Evolutionary conservation across 2,329 filamentous ascomycete genomes (phyloP).

Genomic region (Exophiala viscosa): DNA sequence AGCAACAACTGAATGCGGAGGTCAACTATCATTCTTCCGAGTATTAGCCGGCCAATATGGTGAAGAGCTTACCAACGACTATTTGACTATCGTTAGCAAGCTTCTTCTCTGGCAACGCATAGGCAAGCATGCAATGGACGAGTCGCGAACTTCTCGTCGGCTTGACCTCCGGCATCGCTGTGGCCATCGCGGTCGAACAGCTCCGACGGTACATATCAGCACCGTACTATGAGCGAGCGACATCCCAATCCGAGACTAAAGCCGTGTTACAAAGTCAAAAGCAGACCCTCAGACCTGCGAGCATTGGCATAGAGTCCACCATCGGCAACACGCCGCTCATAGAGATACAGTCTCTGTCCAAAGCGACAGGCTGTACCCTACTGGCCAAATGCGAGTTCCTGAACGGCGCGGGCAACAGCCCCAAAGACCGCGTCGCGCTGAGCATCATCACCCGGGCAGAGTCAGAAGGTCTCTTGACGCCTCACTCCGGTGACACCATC

Average conservation of each 20-base stretch:
- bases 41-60: too few relatives aligned
- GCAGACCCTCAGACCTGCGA: constrained; percentile 4
- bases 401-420: constrained; percentile 88
- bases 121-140: constrained; percentile 16
- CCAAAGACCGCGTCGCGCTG: constrained; percentile 91
- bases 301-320: constrained; percentile 72
- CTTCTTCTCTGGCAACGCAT: background rate
- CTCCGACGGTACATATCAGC: constrained; percentile 8
- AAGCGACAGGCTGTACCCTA: constrained; percentile 82
- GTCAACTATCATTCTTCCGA: too few relatives aligned
- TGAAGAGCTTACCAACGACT: too few relatives aligned
- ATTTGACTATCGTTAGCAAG: too few relatives aligned
- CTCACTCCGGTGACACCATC: constrained; percentile 83
- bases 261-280: background rate
- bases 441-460: constrained; percentile 85
- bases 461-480: constrained; percentile 67
- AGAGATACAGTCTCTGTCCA: constrained; percentile 77
- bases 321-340: constrained; percentile 93
- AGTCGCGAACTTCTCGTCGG: constrained; percentile 43
- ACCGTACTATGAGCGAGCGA: background rate
- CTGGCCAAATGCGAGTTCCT: constrained; percentile 94
- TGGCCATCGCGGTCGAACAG: constrained; percentile 16
- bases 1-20: too few relatives aligned
- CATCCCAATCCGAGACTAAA: background rate
- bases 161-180: constrained; percentile 35